Base-by-base conservation (phyloP, 139 green algal genomes). In the Chlamydomonas schloesseri region DNA sequence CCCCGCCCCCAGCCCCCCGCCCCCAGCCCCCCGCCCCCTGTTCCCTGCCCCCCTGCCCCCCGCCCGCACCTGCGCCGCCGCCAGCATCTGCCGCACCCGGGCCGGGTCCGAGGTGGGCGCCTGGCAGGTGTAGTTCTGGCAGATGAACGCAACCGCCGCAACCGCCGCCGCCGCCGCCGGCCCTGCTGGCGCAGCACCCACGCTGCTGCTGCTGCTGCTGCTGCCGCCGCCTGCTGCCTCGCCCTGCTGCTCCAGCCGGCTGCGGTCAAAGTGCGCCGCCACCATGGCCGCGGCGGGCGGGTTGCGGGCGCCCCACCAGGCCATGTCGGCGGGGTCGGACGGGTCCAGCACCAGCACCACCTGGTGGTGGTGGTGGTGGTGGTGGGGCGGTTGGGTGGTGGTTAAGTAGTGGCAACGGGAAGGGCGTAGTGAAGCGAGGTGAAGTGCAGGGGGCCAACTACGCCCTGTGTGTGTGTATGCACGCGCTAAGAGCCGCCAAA, bases 61-160 rank as follows among this genome's bases (percentile, higher is more conserved):
- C 31, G 4, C 23, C 31, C 55, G 23, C 37, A 75, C 65, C 78
- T 69, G 79, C 31, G 4, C 33, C 11, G 18, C n/a, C 0, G 2
- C 21, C 67, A 87, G 81, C 81, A 87, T 33, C 68, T 71, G 23
- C 53, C 69, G 33, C 28, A 87, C 81, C 0, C 55, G 14, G 10
- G 36, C 69, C 20, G 81, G 69, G 20, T 87, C 81, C 8, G 36
- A 57, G 15, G 81, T 87, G 34, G 81, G 81, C 10, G 81, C 81
- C 81, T 80, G 81, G 89, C 96, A 98, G 0, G 93, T 96, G 83
- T 95, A 98, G 77, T 97, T 95, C 89, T 97, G 94, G 81, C 94
- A 96, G 31, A 97, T 82, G 84, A 94, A 96, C 29, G 86, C 92
- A 6, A 71, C 82, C 29, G 89, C n/a, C n/a, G n/a, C n/a, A n/a